A percentile compares a stretch with the other conserved stretches of the same genome.
These are phyloP conservation scores for Glarea lozoyensis DNA, from an alignment of 495 filamentous ascomycete species.

Conservation along the genomic window DNA sequence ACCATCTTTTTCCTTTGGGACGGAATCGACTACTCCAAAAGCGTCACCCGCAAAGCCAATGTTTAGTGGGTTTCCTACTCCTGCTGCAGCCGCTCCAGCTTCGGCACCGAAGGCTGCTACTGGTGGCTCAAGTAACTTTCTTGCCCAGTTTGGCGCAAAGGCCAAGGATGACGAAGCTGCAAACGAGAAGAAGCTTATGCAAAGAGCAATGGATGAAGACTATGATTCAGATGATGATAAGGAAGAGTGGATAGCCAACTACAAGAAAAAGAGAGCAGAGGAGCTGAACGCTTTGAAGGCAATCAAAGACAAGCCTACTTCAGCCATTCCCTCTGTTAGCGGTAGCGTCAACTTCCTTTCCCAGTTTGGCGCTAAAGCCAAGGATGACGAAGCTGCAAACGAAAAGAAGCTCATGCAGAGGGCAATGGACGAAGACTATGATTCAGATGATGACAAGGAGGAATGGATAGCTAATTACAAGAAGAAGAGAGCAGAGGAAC, in stretches of 20 bases:
- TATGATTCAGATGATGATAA: conserved; percentile 47
- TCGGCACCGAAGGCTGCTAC: conserved; percentile 14
- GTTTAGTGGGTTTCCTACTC: neutral
- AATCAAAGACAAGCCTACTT: conserved; percentile 23
- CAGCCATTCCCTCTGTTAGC: too few relatives aligned
- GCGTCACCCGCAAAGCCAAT: neutral
- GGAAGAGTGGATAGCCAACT: conserved; percentile 37
- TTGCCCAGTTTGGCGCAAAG: conserved; percentile 23
- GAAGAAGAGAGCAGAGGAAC: conserved; percentile 25
- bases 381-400: conserved; percentile 4
- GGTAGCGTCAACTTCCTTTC: conserved; percentile 20
- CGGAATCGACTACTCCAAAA: neutral
- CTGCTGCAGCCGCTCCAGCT: conserved; percentile 9
- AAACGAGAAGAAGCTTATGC: conserved; percentile 30
- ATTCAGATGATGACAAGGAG: conserved; percentile 45
- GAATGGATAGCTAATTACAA: conserved; percentile 41
- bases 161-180: conserved; percentile 5
- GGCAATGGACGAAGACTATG: conserved; percentile 47
- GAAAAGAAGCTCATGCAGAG: conserved; percentile 35
- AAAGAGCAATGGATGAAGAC: conserved; percentile 46
- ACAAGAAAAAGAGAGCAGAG: conserved; percentile 30
- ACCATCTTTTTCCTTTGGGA: neutral
- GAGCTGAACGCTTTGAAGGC: conserved; percentile 27
- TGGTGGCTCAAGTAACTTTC: conserved; percentile 21
- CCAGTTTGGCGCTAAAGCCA: conserved; percentile 22